A percentile compares a stretch with the other conserved stretches of the same genome.
Conservation (phyloP, 164 flowering plant genomes). For the Piper longum region DNA sequence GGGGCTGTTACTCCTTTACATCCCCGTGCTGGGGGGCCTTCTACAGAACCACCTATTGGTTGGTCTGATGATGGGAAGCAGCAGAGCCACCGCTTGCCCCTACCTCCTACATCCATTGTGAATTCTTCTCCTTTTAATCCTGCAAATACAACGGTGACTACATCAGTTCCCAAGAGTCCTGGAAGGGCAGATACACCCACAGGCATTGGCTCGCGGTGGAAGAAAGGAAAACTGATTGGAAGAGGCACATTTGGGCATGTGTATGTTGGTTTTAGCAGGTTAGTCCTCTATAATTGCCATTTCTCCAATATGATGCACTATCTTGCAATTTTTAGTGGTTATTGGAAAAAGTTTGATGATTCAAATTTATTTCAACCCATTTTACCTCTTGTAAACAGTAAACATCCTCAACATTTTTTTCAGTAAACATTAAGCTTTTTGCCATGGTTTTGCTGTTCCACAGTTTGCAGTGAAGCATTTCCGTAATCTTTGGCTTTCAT, state of each 20-base stretch:
- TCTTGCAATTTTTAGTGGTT: background rate
- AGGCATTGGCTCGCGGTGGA: constrained; percentile 90
- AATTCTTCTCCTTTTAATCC: constrained; percentile 53
- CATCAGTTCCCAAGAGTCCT: constrained; percentile 76
- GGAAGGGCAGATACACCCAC: constrained; percentile 62
- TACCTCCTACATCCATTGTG: constrained; percentile 55
- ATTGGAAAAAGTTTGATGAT: background rate
- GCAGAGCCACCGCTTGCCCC: constrained; percentile 77
- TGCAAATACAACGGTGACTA: constrained; percentile 51
- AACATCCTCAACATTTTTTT: too few species aligned
- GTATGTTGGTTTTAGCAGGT: constrained; percentile 88
- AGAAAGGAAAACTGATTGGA: constrained; percentile 79
- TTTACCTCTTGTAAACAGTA: too few species aligned
- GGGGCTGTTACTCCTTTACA: constrained; percentile 82
- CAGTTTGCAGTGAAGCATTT: too few species aligned
- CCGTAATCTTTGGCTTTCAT: too few species aligned
- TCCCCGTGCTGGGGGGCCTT: constrained; percentile 61
- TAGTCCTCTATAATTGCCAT: background rate
- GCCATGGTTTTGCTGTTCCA: too few species aligned
- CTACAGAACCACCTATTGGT: constrained; percentile 35
- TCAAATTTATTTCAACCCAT: background rate
- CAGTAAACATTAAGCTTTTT: too few species aligned
- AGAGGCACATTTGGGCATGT: constrained; percentile 97
- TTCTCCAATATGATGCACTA: background rate
- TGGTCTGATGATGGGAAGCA: constrained; percentile 78